A percentile compares a stretch with the other conserved stretches of the same genome.
phyloP scores from a whole-genome alignment of 2,329 filamentous ascomycete species.

The Ophiostoma australiae region DNA sequence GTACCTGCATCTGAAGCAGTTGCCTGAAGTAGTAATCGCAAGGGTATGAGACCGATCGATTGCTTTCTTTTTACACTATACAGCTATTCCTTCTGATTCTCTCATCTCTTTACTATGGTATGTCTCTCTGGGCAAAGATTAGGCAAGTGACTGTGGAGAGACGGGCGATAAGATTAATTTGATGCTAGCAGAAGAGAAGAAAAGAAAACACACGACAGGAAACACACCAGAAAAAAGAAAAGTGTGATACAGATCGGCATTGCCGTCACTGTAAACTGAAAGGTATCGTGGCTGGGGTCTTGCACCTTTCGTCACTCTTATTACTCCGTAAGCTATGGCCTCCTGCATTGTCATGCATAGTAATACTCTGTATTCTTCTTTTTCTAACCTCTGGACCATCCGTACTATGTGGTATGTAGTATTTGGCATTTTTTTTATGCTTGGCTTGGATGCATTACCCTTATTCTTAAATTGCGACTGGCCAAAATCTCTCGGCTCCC shows the following conservation, averaged over 20 bases:
- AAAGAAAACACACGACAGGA: not conserved
- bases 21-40: not conserved
- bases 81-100: not conserved
- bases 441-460: no score
- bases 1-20: not conserved
- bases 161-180: not conserved
- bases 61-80: not conserved
- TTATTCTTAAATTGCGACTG: no score
- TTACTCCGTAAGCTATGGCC: not conserved
- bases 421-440: no score
- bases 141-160: conserved; percentile 3
- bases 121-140: not conserved
- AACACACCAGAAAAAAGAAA: not conserved
- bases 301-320: not conserved
- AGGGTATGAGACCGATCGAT: not conserved
- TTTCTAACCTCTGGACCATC: not conserved
- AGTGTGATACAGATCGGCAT: not conserved
- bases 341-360: not conserved
- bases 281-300: not conserved
- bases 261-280: not conserved
- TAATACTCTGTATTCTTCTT: not conserved
- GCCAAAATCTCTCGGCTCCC: not conserved
- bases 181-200: not conserved
- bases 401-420: no score
- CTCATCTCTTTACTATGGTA: not conserved